Conservation (phyloP, 2,329 filamentous ascomycete species). For the Fonsecaea pedrosoi region DNA sequence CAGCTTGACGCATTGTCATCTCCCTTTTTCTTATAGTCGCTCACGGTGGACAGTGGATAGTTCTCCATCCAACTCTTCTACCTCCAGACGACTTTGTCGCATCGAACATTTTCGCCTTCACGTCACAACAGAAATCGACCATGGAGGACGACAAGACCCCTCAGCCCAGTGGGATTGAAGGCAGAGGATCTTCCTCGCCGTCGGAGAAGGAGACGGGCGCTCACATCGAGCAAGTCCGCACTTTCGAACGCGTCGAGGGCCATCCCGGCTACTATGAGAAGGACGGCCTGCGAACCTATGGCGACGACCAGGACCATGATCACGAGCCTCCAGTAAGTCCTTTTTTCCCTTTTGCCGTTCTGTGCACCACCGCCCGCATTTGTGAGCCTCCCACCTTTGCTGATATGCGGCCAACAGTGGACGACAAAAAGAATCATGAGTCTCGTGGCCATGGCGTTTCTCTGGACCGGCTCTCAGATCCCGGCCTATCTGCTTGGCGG, state of each 20-base stretch:
- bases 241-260: constrained; percentile 43
- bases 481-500: constrained; percentile 61
- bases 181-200: background rate
- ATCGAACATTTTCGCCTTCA: no score
- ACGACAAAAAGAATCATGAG: constrained; percentile 50
- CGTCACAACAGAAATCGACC: background rate
- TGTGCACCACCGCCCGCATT: background rate
- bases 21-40: background rate
- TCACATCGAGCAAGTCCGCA: constrained; percentile 41
- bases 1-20: background rate
- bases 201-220: constrained; percentile 38
- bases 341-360: no score
- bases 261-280: constrained; percentile 56
- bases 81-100: no score
- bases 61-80: background rate
- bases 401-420: constrained; percentile 44
- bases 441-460: constrained; percentile 64
- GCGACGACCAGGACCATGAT: constrained; percentile 56
- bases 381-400: background rate
- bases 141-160: background rate
- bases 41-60: background rate
- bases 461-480: constrained; percentile 68
- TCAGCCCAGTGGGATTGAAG: background rate
- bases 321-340: constrained; percentile 53
- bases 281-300: constrained; percentile 53